phyloP scores from a whole-genome alignment of 345 rosid species.

The Salix brachista region DNA sequence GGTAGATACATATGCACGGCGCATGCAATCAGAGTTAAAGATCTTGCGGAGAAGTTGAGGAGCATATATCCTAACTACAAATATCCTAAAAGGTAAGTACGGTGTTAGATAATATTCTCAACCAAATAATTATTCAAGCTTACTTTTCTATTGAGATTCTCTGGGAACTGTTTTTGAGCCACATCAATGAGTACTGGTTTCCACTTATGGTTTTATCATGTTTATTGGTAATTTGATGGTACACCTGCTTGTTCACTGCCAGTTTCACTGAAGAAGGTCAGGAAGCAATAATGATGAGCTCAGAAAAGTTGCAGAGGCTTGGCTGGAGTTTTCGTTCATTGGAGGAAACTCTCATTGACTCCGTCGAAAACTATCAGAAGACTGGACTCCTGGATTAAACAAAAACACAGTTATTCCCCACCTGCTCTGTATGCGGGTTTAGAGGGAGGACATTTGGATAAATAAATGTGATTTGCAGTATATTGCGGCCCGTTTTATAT shows the following conservation, averaged over 20 bases:
- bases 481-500: too few species aligned
- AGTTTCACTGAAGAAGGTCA: slow-evolving; percentile 12
- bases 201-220: background rate
- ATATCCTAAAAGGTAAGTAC: slow-evolving; percentile 24
- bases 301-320: slow-evolving; percentile 25
- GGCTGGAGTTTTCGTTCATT: slow-evolving; percentile 33
- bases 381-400: slow-evolving; percentile 16
- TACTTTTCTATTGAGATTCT: background rate
- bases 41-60: slow-evolving; percentile 21
- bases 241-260: background rate
- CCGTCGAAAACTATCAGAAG: slow-evolving; percentile 25
- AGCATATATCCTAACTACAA: slow-evolving; percentile 16
- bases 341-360: slow-evolving; percentile 34
- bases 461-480: background rate
- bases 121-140: background rate
- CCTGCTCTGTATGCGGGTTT: background rate
- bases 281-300: slow-evolving; percentile 3
- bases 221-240: background rate
- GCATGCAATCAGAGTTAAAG: slow-evolving; percentile 6
- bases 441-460: background rate
- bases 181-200: background rate
- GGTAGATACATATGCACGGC: slow-evolving; percentile 30
- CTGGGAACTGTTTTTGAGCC: background rate
- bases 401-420: background rate
- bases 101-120: background rate